phyloP scores from a whole-genome alignment of 805 yeast genomes.

The Nakazawaea sp. region DNA sequence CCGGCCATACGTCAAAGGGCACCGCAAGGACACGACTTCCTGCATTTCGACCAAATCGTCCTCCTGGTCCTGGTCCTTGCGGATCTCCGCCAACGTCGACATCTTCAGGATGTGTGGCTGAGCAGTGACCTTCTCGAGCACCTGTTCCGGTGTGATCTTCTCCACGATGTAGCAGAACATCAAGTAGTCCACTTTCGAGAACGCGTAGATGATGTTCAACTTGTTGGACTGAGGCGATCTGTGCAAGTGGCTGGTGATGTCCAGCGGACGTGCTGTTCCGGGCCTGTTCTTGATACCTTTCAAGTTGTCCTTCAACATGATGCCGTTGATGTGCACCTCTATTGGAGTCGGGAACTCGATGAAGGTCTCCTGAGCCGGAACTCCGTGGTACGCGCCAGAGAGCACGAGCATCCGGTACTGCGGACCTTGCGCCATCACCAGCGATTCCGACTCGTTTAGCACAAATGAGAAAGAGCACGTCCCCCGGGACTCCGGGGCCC shows the following conservation, averaged over 20 bases:
- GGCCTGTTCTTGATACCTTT: conserved; percentile 71
- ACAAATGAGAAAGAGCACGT: conserved; percentile 34
- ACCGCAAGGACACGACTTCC: conserved; percentile 59
- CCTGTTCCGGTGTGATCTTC: conserved; percentile 29
- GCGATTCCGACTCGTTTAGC: conserved; percentile 35
- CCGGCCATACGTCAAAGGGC: conserved; percentile 71
- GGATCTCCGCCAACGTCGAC: conserved; percentile 43
- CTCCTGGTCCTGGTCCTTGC: conserved; percentile 42
- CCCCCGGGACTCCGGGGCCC: conserved; percentile 38
- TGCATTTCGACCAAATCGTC: conserved; percentile 69
- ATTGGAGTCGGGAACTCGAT: conserved; percentile 67
- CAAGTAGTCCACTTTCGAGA: conserved; percentile 42
- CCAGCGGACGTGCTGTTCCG: conserved; percentile 81
- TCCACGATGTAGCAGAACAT: conserved; percentile 57
- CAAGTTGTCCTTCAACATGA: conserved; percentile 42
- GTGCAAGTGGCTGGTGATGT: conserved; percentile 49
- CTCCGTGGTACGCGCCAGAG: conserved; percentile 36
- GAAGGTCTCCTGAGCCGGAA: conserved; percentile 24
- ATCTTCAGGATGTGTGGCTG: conserved; percentile 47
- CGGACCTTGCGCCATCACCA: conserved; percentile 23
- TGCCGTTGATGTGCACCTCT: conserved; percentile 58
- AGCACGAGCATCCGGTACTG: conserved; percentile 40
- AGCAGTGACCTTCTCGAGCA: conserved; percentile 32
- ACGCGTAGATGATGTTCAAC: conserved; percentile 51
- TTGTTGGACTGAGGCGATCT: conserved; percentile 28